Percentiles rank a stretch among this genome's conserved stretches.
These are phyloP conservation scores for Chaetomium strumarium DNA, from an alignment of 2,329 filamentous ascomycete species.

Conservation along the genomic window DNA sequence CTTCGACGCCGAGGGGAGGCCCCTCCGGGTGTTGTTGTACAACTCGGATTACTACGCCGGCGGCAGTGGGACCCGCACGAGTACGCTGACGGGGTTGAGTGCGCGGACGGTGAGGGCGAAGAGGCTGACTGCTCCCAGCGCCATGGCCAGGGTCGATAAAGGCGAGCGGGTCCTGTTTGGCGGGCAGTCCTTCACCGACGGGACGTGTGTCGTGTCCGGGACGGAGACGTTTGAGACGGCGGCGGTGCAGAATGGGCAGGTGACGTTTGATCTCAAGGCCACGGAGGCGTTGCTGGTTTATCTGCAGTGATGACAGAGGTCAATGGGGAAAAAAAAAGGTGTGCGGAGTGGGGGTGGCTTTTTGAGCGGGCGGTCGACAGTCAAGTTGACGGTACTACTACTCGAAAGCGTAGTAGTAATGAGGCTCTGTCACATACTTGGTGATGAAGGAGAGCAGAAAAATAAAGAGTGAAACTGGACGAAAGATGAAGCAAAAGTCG, in stretches of 20 bases:
- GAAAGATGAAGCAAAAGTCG: background rate
- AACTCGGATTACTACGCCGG: slow-evolving; percentile 40
- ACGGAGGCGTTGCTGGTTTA: slow-evolving; percentile 46
- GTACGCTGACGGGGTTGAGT: slow-evolving; percentile 37
- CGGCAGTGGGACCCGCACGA: slow-evolving; percentile 29
- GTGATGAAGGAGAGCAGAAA: too few relatives aligned
- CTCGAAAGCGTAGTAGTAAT: too few relatives aligned
- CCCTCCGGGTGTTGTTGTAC: slow-evolving; percentile 38
- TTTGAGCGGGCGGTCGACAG: too few relatives aligned
- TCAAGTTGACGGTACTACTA: too few relatives aligned
- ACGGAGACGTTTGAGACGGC: slow-evolving; percentile 34
- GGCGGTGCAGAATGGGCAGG: slow-evolving; percentile 32
- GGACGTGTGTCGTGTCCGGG: slow-evolving; percentile 39
- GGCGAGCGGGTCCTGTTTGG: slow-evolving; percentile 39
- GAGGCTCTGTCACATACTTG: background rate
- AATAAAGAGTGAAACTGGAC: too few relatives aligned
- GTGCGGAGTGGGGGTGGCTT: too few relatives aligned
- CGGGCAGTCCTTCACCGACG: slow-evolving; percentile 41
- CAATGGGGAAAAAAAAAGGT: background rate
- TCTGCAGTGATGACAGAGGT: slow-evolving; percentile 28
- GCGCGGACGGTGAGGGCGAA: slow-evolving; percentile 34
- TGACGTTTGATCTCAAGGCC: slow-evolving; percentile 37
- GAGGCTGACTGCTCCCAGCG: slow-evolving; percentile 32
- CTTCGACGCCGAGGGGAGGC: slow-evolving; percentile 34
- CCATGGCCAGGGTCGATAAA: slow-evolving; percentile 37